Conservation (phyloP, 306 rosid genomes). For the Prunus mira region DNA sequence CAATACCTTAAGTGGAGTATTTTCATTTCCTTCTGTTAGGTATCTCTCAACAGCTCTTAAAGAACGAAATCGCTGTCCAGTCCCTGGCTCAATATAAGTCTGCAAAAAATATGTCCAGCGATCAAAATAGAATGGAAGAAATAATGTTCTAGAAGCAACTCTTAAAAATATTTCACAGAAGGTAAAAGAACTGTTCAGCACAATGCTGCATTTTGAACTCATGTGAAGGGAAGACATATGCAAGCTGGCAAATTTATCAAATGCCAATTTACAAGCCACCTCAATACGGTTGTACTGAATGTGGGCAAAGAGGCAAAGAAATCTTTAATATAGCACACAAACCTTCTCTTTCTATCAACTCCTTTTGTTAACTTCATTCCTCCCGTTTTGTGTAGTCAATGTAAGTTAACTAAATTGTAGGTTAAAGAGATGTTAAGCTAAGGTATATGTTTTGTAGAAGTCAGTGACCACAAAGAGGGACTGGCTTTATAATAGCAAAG, state of each 20-base stretch:
- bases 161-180: too few species aligned
- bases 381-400: background rate
- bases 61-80: constrained; percentile 36
- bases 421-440: background rate
- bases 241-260: too few species aligned
- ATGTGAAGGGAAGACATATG: too few species aligned
- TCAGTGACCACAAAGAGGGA: background rate
- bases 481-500: background rate
- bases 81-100: constrained; percentile 38
- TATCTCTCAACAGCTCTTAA: constrained; percentile 38
- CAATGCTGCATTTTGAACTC: too few species aligned
- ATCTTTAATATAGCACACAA: background rate
- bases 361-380: background rate
- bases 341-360: background rate
- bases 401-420: background rate
- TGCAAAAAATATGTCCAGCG: constrained; percentile 17
- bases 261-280: too few species aligned
- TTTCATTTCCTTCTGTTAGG: constrained; percentile 28
- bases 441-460: background rate
- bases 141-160: too few species aligned
- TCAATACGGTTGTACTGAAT: background rate
- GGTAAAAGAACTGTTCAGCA: too few species aligned
- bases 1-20: constrained; percentile 32
- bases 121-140: too few species aligned
- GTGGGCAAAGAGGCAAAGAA: background rate